A percentile compares a stretch with the other conserved stretches of the same genome.
These are phyloP conservation scores for Babesia microti DNA, from an alignment of 169 alveolate species.

Conservation along the genomic window DNA sequence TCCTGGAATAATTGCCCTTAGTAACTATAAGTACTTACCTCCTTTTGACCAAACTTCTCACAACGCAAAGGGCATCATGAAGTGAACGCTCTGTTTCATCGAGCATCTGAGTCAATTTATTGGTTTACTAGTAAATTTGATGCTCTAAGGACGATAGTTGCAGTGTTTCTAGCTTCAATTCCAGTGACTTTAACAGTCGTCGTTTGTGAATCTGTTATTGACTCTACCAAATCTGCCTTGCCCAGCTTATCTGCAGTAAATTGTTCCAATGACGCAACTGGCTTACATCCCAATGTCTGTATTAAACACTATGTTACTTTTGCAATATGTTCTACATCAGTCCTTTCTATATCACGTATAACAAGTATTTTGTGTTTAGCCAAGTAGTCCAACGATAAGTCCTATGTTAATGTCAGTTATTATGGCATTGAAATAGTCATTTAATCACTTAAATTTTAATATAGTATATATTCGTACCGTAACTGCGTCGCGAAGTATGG, in stretches of 20 bases:
- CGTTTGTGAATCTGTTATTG: slow-evolving; percentile 76
- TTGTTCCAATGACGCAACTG: slow-evolving; percentile 93
- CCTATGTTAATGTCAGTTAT: slow-evolving; percentile 32
- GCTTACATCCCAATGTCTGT: slow-evolving; percentile 85
- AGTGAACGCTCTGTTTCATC: slow-evolving; percentile 98
- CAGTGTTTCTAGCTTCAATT: slow-evolving; percentile 84
- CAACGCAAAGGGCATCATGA: slow-evolving; percentile 98
- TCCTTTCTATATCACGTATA: slow-evolving; percentile 93
- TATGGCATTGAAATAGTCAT: background rate
- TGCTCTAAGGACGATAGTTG: slow-evolving; percentile 91
- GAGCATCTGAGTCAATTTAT: slow-evolving; percentile 55
- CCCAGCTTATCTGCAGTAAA: slow-evolving; percentile 95
- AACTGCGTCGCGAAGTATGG: slow-evolving; percentile 96
- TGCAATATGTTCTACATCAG: slow-evolving; percentile 89
- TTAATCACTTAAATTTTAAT: background rate
- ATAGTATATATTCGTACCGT: slow-evolving; percentile 42
- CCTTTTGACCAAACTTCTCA: slow-evolving; percentile 91
- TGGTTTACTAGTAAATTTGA: slow-evolving; percentile 68
- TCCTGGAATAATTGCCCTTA: slow-evolving; percentile 93
- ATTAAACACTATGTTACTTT: no score
- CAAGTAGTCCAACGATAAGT: slow-evolving; percentile 88
- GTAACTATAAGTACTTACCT: no score
- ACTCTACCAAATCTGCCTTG: slow-evolving; percentile 79
- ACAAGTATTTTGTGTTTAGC: slow-evolving; percentile 96
- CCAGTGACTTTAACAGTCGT: slow-evolving; percentile 90